Percentiles rank a stretch among this genome's conserved stretches.
Evolutionary conservation across 2,329 filamentous ascomycete species (phyloP).

Genomic region (Paraconiothyrium brasiliense): DNA sequence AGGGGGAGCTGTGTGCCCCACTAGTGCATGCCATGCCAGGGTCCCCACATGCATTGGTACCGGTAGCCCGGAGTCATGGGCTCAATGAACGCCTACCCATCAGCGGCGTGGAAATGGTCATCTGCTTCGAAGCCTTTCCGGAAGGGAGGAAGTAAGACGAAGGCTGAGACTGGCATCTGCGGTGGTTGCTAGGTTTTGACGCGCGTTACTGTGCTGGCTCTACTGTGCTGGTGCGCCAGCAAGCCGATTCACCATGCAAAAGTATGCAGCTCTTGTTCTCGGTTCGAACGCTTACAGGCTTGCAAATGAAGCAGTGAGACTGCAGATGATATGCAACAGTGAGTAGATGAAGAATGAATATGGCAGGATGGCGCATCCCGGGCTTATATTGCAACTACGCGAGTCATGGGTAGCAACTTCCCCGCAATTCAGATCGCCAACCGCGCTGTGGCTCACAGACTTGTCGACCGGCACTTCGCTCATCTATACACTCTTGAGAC

Average conservation of each 20-base stretch:
- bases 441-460: conserved; percentile 18
- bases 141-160: background rate
- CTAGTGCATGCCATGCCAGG: conserved; percentile 30
- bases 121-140: conserved; percentile 11
- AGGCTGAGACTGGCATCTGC: background rate
- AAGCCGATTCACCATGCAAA: background rate
- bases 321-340: conserved; percentile 34
- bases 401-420: conserved; percentile 43
- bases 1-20: conserved; percentile 33
- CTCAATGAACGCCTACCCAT: conserved; percentile 20
- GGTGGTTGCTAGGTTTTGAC: background rate
- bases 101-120: conserved; percentile 21
- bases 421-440: conserved; percentile 38
- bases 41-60: conserved; percentile 36
- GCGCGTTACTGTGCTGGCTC: background rate
- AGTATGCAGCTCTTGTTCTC: background rate
- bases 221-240: too few relatives aligned
- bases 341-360: conserved; percentile 41
- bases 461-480: conserved; percentile 29
- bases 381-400: conserved; percentile 37
- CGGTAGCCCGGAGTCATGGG: conserved; percentile 23
- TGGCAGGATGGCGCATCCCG: conserved; percentile 30
- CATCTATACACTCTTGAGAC: conserved; percentile 24
- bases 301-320: conserved; percentile 34
- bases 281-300: conserved; percentile 22